Base-by-base conservation (phyloP, 805 yeast species). In the Myxozyma lipomycoides region DNA sequence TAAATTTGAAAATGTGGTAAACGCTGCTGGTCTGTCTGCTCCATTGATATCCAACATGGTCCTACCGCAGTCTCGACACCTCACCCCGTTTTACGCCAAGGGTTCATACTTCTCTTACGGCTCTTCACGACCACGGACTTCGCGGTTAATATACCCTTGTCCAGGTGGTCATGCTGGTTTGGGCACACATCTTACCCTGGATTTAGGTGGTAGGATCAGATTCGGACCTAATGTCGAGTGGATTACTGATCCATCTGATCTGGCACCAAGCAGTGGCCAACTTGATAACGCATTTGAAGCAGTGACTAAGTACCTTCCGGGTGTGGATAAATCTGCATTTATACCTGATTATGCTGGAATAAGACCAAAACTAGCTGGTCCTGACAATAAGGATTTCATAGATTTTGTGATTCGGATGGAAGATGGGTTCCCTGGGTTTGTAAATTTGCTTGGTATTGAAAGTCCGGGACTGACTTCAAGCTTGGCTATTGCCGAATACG, bases 151-250 rank as follows among this genome's bases (percentile, higher is more conserved):
- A 0, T 89, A 89, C 65, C 96, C 96, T 1, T 83, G 87, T 49
- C 87, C 88, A 1, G 28, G 83, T 0, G 81, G 83, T n/a, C 76
- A 58, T 28, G 74, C 84, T n/a, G 85, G 95, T 0, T 70, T 90
- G 49, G 97, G 97, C 0, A 86, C 93, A 0, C 97, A 89, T 70
- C 69, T 90, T 55, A 89, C 97, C 0, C 70, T 90, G 26, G 95
- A 86, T 61, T 67, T 89, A 48, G 89, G 85, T 2, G 93, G 95
- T 0, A 83, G 82, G 58, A 68, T 89, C 24, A 76, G 78, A 56
- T 89, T 89, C 64, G 97, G 97, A 0, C 96, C 96, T 0, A 96
- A 90, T 64, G 67, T 87, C 37, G 93, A 88, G 65, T 88, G 95
- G 86, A 79, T 85, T 1, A 10, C 61, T 7, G 42, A 57, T 3